phyloP scores from a whole-genome alignment of 2,329 filamentous ascomycete species.

The Ophidiomyces ophidiicola region DNA sequence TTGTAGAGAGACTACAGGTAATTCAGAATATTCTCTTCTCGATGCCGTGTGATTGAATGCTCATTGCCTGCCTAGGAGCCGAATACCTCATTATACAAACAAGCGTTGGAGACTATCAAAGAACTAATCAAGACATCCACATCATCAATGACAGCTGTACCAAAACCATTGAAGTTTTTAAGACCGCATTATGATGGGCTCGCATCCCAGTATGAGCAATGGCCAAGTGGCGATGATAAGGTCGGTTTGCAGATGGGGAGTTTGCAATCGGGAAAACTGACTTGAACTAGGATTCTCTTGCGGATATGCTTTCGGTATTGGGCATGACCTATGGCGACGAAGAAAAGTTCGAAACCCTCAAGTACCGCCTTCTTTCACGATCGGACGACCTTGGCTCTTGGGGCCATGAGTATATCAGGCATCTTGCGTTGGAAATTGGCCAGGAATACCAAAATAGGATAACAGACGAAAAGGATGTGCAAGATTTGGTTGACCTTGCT shows the following conservation, averaged over 20 bases:
- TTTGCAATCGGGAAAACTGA: slow-evolving; percentile 3
- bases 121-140: slow-evolving; percentile 98
- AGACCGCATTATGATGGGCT: slow-evolving; percentile 90
- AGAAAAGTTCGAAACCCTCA: slow-evolving; percentile 87
- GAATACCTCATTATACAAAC: slow-evolving; percentile 76
- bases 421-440: slow-evolving; percentile 89
- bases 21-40: background rate
- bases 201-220: slow-evolving; percentile 76
- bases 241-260: slow-evolving; percentile 34
- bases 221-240: slow-evolving; percentile 75
- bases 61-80: slow-evolving; percentile 51
- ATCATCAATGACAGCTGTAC: slow-evolving; percentile 97
- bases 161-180: slow-evolving; percentile 95
- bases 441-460: slow-evolving; percentile 84
- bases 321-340: slow-evolving; percentile 99
- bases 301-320: slow-evolving; percentile 91
- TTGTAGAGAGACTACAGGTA: slow-evolving; percentile 88
- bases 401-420: slow-evolving; percentile 96
- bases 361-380: slow-evolving; percentile 81
- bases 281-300: slow-evolving; percentile 52
- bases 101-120: slow-evolving; percentile 91
- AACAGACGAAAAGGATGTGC: slow-evolving; percentile 68
- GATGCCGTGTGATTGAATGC: background rate
- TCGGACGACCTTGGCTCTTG: slow-evolving; percentile 89
- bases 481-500: slow-evolving; percentile 76